Percentiles rank a stretch among this genome's conserved stretches.
Evolutionary conservation across 2,329 filamentous ascomycete species (phyloP).

Genomic region (Cladosporium phlei): DNA sequence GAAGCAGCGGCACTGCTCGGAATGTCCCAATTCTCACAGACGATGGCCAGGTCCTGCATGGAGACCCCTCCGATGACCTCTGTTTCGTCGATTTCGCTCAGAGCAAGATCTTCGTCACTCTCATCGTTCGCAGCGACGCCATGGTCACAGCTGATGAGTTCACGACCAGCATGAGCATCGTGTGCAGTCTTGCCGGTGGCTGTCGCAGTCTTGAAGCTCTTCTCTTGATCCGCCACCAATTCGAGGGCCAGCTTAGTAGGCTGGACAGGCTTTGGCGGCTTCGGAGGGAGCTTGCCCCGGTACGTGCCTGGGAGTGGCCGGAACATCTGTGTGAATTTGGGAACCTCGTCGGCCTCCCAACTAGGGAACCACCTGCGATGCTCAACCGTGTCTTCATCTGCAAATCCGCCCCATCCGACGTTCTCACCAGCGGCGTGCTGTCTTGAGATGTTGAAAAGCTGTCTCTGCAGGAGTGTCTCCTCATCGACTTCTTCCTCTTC

Average conservation of each 20-base stretch:
- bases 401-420: conserved; percentile 30
- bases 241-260: conserved; percentile 88
- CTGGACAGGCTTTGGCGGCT: conserved; percentile 74
- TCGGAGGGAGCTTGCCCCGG: conserved; percentile 70
- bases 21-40: conserved; percentile 81
- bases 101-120: conserved; percentile 43
- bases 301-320: conserved; percentile 75
- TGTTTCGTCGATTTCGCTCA: conserved; percentile 52
- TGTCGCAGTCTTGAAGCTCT: conserved; percentile 70
- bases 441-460: conserved; percentile 29
- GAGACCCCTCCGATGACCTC: conserved; percentile 70
- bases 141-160: conserved; percentile 49
- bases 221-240: conserved; percentile 78
- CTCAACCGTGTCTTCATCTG: conserved; percentile 43
- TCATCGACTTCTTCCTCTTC: conserved; percentile 27
- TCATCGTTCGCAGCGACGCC: conserved; percentile 49
- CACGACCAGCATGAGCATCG: conserved; percentile 38
- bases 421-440: conserved; percentile 22
- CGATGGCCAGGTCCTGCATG: conserved; percentile 74
- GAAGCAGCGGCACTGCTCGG: conserved; percentile 49
- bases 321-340: conserved; percentile 77
- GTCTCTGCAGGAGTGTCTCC: conserved; percentile 24
- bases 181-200: conserved; percentile 41
- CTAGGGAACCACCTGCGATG: conserved; percentile 12
- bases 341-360: conserved; percentile 61